Percentiles rank a stretch among this genome's conserved stretches.
These are phyloP conservation scores for Bruguiera hainesii DNA, from an alignment of 441 rosid genomes.

Conservation along the genomic window DNA sequence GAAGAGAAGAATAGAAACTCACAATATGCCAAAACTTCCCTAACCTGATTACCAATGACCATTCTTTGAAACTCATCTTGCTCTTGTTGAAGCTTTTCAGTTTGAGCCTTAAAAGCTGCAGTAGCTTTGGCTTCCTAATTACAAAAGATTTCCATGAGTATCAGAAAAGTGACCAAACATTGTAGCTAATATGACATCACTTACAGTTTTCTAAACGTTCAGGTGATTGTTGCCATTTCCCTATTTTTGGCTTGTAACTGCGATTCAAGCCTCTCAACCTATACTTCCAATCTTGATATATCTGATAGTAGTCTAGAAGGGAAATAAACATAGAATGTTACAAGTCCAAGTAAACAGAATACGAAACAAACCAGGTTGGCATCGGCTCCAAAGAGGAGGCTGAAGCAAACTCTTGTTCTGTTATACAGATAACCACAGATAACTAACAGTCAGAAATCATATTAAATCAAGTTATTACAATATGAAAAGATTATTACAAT, in stretches of 20 bases:
- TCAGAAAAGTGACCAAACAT: constrained; percentile 17
- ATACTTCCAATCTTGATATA: constrained; percentile 89
- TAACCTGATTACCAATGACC: constrained; percentile 98
- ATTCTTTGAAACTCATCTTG: constrained; percentile 97
- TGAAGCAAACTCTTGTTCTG: too few relatives aligned
- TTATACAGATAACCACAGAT: too few relatives aligned
- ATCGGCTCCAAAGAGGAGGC: too few relatives aligned
- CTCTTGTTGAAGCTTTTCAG: constrained; percentile 93
- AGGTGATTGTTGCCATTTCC: constrained; percentile 90
- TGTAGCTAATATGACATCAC: constrained; percentile 4
- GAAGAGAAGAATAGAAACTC: neutral
- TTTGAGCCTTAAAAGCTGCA: constrained; percentile 87
- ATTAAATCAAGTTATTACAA: too few relatives aligned
- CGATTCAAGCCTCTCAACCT: constrained; percentile 90
- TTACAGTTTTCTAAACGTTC: constrained; percentile 57
- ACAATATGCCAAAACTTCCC: constrained; percentile 14
- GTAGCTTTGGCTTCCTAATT: constrained; percentile 86
- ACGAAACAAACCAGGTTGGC: too few relatives aligned
- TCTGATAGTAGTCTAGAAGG: constrained; percentile 67
- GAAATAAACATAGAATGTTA: neutral
- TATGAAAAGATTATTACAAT: too few relatives aligned
- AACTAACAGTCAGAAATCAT: too few relatives aligned
- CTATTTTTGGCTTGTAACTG: constrained; percentile 83
- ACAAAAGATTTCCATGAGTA: constrained; percentile 7
- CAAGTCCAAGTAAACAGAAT: neutral